Evolutionary conservation across 352 stramenopile genomes (phyloP).

Genomic region (Blastocystis sp.): DNA sequence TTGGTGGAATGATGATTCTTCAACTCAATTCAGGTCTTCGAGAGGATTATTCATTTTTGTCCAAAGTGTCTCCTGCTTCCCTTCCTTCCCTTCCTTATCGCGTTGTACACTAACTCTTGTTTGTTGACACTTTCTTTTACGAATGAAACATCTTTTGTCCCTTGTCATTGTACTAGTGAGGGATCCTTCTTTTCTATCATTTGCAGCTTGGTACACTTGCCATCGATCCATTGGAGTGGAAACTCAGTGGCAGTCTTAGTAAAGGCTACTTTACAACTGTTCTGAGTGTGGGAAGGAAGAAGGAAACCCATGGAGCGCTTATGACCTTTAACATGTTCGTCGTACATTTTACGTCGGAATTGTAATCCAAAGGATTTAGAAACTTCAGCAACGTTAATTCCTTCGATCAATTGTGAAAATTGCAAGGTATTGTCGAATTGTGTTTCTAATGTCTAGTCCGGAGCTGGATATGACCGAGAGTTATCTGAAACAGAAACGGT

Average conservation of each 20-base stretch:
- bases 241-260: neutral
- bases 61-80: too few relatives aligned
- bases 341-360: neutral
- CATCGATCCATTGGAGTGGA: neutral
- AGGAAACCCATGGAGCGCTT: neutral
- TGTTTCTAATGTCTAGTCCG: neutral
- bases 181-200: neutral
- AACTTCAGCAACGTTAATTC: constrained; percentile 44
- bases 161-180: too few relatives aligned
- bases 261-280: neutral
- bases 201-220: neutral
- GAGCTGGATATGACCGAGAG: constrained; percentile 33
- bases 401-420: constrained; percentile 20
- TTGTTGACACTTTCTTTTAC: too few relatives aligned
- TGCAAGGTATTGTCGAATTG: constrained; percentile 12
- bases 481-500: constrained; percentile 42
- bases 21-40: too few relatives aligned
- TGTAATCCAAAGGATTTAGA: constrained; percentile 23
- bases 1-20: too few relatives aligned
- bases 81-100: too few relatives aligned
- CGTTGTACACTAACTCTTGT: too few relatives aligned
- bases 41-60: too few relatives aligned
- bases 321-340: neutral
- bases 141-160: too few relatives aligned
- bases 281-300: neutral